phyloP scores from a whole-genome alignment of 2,329 filamentous ascomycete genomes.

The Septoria petroselini region DNA sequence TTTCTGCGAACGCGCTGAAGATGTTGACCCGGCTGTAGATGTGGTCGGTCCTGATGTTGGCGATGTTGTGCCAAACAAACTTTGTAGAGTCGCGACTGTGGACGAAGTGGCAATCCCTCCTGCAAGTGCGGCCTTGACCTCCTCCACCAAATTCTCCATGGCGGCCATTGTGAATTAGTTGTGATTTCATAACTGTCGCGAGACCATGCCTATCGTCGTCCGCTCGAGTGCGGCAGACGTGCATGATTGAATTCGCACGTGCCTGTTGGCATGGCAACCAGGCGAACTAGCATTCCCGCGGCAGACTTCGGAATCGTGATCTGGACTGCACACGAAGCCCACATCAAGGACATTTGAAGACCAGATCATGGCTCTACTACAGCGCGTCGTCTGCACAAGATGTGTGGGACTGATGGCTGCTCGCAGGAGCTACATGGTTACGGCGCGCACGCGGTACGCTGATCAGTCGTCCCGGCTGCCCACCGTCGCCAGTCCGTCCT shows the following conservation, averaged over 20 bases:
- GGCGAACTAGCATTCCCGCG: not conserved
- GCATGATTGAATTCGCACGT: not conserved
- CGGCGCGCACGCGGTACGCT: constrained; percentile 9
- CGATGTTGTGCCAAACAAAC: constrained; percentile 24
- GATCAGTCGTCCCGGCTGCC: constrained; percentile 31
- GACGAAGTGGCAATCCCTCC: constrained; percentile 24
- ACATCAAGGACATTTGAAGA: no score
- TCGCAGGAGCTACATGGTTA: constrained; percentile 15
- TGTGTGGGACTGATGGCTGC: not conserved
- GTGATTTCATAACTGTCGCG: not conserved
- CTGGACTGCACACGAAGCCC: not conserved
- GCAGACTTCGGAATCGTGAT: not conserved
- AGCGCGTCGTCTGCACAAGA: constrained; percentile 2
- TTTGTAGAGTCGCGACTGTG: constrained; percentile 31
- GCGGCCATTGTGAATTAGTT: constrained; percentile 20
- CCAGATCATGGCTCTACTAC: constrained; percentile 12
- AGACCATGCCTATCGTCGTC: no score
- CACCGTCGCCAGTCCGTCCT: constrained; percentile 36
- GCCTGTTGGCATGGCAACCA: not conserved
- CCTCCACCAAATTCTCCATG: constrained; percentile 15
- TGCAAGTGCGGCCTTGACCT: constrained; percentile 25
- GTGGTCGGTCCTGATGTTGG: constrained; percentile 2
- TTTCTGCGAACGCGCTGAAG: constrained; percentile 6
- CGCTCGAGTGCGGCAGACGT: not conserved
- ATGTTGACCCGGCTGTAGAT: not conserved